phyloP scores from a whole-genome alignment of 305 asterid genomes.

The Fraxinus nigra region DNA sequence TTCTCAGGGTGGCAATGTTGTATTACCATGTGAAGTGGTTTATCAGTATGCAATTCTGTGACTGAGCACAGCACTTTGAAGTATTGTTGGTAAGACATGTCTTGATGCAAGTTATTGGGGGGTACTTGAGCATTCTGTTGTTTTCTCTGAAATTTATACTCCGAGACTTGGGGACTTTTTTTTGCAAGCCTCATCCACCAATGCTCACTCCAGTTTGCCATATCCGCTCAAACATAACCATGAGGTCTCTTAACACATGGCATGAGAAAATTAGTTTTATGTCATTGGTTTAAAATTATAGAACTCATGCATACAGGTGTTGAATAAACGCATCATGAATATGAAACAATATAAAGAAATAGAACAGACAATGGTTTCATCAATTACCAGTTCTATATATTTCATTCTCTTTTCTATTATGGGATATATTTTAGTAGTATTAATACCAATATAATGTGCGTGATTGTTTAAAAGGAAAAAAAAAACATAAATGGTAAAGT shows the following conservation, averaged over 20 bases:
- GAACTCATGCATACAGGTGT: constrained; percentile 32
- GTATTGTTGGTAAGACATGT: constrained; percentile 28
- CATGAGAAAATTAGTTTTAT: constrained; percentile 23
- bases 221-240: constrained; percentile 43
- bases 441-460: neutral
- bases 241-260: constrained; percentile 37
- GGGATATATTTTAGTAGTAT: neutral
- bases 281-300: constrained; percentile 36
- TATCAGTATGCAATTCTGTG: constrained; percentile 28
- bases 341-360: constrained; percentile 20
- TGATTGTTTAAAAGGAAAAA: neutral
- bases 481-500: neutral
- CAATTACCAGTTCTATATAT: neutral
- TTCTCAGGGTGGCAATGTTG: constrained; percentile 27
- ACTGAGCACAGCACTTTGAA: constrained; percentile 29
- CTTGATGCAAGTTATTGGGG: constrained; percentile 28
- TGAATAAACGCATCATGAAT: constrained; percentile 8
- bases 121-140: constrained; percentile 37
- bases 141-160: constrained; percentile 40
- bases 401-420: constrained; percentile 1
- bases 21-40: constrained; percentile 25
- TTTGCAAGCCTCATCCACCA: constrained; percentile 49
- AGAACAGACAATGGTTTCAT: neutral
- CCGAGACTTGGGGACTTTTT: constrained; percentile 38
- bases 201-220: constrained; percentile 43